A percentile compares a stretch with the other conserved stretches of the same genome.
Conservation (phyloP, 352 stramenopile genomes). For the Thraustochytrium sp. region DNA sequence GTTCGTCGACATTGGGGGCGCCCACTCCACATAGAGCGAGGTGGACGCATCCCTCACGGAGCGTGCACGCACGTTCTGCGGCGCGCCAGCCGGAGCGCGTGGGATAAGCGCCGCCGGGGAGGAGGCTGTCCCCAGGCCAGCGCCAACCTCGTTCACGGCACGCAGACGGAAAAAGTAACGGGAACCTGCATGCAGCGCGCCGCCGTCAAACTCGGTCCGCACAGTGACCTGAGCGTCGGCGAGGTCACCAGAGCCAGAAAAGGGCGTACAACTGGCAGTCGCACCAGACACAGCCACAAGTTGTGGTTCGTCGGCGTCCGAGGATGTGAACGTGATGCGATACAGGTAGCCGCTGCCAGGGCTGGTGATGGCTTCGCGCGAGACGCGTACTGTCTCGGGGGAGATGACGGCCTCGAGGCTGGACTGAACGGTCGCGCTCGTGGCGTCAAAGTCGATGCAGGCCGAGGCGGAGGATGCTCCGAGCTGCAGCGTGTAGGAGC, state of each 20-base stretch:
- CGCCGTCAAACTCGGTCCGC: constrained; percentile 67
- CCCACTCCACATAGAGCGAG: constrained; percentile 75
- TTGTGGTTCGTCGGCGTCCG: constrained; percentile 56
- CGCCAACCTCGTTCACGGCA: constrained; percentile 74
- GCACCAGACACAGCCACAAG: constrained; percentile 49
- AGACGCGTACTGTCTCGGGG: constrained; percentile 61
- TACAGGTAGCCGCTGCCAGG: constrained; percentile 61
- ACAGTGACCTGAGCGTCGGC: constrained; percentile 25
- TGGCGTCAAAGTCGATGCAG: constrained; percentile 65
- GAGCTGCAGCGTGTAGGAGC: constrained; percentile 42
- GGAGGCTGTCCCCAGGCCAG: constrained; percentile 57
- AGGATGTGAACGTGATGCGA: constrained; percentile 76
- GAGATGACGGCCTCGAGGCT: constrained; percentile 66
- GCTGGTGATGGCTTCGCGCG: constrained; percentile 54
- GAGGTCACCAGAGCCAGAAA: background rate
- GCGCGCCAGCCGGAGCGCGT: constrained; percentile 63
- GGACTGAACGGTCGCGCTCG: constrained; percentile 59
- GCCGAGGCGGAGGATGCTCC: constrained; percentile 48
- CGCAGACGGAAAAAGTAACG: constrained; percentile 80
- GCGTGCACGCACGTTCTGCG: constrained; percentile 67
- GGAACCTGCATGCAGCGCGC: constrained; percentile 64
- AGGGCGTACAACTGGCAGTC: background rate
- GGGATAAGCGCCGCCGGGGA: constrained; percentile 50
- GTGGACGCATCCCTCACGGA: constrained; percentile 68
- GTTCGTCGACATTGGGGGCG: constrained; percentile 59